Evolutionary conservation across 2,329 filamentous ascomycete genomes (phyloP), one percentile per base, ranked within the genome.

Genomic region (Colletotrichum australisinense): DNA sequence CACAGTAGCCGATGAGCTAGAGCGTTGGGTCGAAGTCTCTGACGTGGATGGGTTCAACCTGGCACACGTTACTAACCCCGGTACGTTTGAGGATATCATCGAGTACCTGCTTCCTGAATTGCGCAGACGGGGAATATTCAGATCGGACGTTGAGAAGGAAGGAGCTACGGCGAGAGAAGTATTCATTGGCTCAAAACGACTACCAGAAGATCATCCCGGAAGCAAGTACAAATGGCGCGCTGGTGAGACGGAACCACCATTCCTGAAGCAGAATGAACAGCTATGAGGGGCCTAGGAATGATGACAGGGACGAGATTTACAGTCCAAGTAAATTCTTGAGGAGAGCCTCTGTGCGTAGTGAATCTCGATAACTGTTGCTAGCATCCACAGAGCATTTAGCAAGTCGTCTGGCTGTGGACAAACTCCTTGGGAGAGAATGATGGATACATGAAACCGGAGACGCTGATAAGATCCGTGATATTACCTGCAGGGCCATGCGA

Each of bases 261-360:
- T 46, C 6, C 16, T 46, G 42, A 19, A 46, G 16, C 19, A n/a
- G 19, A 16, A n/a, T 4, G 6, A n/a, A 46, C 6, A 19, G 6
- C 5, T 3, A 6, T n/a, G 1, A 46, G 16, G 7, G 7, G 42
- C 3, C 1, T 93, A 78, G 91, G 35, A 14, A 42, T 6, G 1
- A 42, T 2, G 14, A 16, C 5, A 16, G 35, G 14, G 35, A 7
- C 14, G 35, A 5, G 5, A 42, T 16, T 16, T 16, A 5, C 35
- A 2, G 14, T 12, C 5, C 16, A 12, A 42, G 5, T 16, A 16
- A 11, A 42, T 16, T 16, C 35, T 14, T 16, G 5, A 42, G 14
- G 12, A 42, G 35, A 14, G 14, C 35, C 5, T 16, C 12, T 6
- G 35, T 42, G 12, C 14, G 5, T 3, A 42, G 12, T 42, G 35